Conservation (phyloP, 805 yeast species). For the Komagataella pseudopastoris region DNA sequence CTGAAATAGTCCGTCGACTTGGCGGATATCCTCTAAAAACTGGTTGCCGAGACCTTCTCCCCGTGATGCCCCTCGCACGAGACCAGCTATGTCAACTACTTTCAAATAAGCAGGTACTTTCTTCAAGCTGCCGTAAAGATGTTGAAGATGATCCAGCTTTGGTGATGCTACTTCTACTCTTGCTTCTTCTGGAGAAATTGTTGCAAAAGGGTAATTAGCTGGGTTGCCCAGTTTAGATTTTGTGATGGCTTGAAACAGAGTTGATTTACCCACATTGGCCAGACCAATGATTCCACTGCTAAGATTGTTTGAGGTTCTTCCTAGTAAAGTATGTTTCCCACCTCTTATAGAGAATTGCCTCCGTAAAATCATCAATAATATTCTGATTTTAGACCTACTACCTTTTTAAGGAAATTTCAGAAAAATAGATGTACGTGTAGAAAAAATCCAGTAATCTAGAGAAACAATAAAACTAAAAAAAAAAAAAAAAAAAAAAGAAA, state of each 20-base stretch:
- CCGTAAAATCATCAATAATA: background rate
- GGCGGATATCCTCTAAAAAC: slow-evolving; percentile 52
- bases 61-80: slow-evolving; percentile 46
- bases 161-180: slow-evolving; percentile 71
- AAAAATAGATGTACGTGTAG: too few relatives aligned
- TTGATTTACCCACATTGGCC: slow-evolving; percentile 88
- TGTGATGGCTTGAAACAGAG: slow-evolving; percentile 95
- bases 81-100: slow-evolving; percentile 58
- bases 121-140: slow-evolving; percentile 33
- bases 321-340: slow-evolving; percentile 9
- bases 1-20: slow-evolving; percentile 62
- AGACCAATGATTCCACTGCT: slow-evolving; percentile 40
- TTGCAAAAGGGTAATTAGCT: slow-evolving; percentile 96
- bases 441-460: too few relatives aligned
- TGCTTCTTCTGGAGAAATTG: slow-evolving; percentile 97
- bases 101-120: slow-evolving; percentile 42
- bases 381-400: too few relatives aligned
- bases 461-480: too few relatives aligned
- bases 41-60: slow-evolving; percentile 72
- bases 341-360: background rate
- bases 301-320: slow-evolving; percentile 19
- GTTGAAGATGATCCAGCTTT: slow-evolving; percentile 32
- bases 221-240: slow-evolving; percentile 89
- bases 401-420: too few relatives aligned
- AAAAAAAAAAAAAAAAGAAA: too few relatives aligned